Percentiles rank a stretch among this genome's conserved stretches.
Evolutionary conservation across 148 eudicot species (phyloP).

Genomic region (Cornus controversa): DNA sequence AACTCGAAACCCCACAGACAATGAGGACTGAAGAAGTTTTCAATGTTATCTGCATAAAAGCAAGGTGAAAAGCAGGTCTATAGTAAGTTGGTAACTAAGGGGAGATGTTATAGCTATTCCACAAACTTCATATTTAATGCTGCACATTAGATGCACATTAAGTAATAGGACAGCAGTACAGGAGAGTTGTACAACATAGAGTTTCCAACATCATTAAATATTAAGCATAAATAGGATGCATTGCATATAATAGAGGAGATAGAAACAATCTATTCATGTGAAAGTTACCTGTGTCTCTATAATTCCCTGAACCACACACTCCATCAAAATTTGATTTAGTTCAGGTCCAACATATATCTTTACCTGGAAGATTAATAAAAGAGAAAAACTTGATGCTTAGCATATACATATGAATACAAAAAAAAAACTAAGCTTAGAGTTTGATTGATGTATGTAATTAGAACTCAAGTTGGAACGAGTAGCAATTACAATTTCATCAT

Average conservation of each 20-base stretch:
- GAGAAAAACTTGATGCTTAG: no score
- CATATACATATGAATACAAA: not conserved
- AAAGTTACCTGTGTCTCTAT: not conserved
- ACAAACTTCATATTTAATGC: no score
- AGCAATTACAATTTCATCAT: not conserved
- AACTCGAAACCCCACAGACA: no score
- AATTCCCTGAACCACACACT: slow-evolving; percentile 2
- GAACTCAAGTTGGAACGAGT: not conserved
- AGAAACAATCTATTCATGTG: not conserved
- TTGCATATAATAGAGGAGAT: not conserved
- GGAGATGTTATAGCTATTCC: no score
- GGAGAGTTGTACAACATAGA: not conserved
- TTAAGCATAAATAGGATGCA: not conserved
- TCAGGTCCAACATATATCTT: not conserved
- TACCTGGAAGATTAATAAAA: not conserved
- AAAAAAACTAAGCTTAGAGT: not conserved
- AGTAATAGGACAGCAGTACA: not conserved
- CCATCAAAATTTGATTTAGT: not conserved
- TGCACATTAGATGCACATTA: no score
- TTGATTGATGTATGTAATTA: not conserved
- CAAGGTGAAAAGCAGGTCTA: no score
- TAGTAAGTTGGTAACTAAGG: no score
- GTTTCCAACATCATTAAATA: not conserved
- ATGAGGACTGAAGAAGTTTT: no score
- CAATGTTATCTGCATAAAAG: no score